phyloP scores from a whole-genome alignment of 306 rosid species.

The Rosa lucieae region DNA sequence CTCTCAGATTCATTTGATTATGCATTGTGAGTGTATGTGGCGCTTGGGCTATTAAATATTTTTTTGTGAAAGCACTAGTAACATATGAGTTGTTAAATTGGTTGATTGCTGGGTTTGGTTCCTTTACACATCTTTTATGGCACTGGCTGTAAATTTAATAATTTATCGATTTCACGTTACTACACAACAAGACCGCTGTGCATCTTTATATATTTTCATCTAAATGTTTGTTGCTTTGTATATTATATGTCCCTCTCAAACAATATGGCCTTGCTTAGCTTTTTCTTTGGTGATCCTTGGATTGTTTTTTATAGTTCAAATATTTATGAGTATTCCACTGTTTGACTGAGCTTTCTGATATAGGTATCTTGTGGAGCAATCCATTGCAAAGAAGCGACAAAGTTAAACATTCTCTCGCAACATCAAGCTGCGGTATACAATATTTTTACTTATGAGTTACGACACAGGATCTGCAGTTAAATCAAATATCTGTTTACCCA shows the following conservation, averaged over 20 bases:
- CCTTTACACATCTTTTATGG: not conserved
- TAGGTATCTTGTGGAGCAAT: slow-evolving; percentile 42
- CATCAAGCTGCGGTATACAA: not conserved
- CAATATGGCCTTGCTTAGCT: not conserved
- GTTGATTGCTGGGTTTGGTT: not conserved
- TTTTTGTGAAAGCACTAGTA: not conserved
- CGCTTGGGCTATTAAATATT: not conserved
- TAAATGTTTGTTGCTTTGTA: not conserved
- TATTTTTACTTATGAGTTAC: not conserved
- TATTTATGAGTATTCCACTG: not conserved
- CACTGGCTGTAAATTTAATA: not conserved
- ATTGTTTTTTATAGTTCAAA: not conserved
- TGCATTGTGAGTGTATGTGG: not conserved
- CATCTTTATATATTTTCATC: not conserved
- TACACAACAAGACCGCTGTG: not conserved
- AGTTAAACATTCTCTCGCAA: slow-evolving; percentile 15
- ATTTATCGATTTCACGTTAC: not conserved
- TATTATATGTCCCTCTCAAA: not conserved
- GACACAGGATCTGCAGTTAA: not conserved
- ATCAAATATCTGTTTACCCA: not conserved
- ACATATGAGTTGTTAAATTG: not conserved
- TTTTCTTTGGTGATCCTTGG: not conserved
- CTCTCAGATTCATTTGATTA: not conserved
- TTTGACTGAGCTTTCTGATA: not conserved
- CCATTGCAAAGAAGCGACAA: slow-evolving; percentile 26